phyloP scores from a whole-genome alignment of 2,329 filamentous ascomycete genomes.

The Fusarium sp. region DNA sequence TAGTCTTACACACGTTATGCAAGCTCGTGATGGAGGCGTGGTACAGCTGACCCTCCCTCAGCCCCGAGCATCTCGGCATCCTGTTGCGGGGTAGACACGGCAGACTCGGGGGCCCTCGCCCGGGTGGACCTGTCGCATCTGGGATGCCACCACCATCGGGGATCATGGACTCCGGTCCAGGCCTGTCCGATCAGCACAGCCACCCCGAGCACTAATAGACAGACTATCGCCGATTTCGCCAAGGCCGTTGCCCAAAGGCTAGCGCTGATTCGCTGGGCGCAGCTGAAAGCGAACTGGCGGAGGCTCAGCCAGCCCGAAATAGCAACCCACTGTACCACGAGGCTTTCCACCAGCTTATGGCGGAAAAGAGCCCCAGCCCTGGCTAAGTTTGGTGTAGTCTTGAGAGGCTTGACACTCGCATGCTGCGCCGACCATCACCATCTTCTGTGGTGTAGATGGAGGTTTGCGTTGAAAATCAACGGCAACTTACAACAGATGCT shows the following conservation, averaged over 20 bases:
- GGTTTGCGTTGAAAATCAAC: neutral
- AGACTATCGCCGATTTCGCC: neutral
- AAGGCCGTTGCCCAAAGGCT: conserved; percentile 7
- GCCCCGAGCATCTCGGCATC: conserved; percentile 7
- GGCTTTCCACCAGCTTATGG: neutral
- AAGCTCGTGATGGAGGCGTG: conserved; percentile 5
- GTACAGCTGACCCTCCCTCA: conserved; percentile 29
- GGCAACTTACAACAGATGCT: neutral
- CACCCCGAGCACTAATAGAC: neutral
- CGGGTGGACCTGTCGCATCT: neutral
- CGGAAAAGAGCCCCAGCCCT: conserved; percentile 17
- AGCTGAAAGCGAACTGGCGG: neutral
- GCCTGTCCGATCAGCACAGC: conserved; percentile 12
- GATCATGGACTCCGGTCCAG: conserved; percentile 11
- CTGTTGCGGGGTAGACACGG: conserved; percentile 15
- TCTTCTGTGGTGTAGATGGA: neutral
- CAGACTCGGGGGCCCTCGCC: neutral
- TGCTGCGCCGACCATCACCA: conserved; percentile 11
- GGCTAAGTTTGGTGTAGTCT: neutral
- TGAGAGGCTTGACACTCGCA: neutral
- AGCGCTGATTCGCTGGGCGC: conserved; percentile 19
- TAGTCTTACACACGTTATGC: neutral
- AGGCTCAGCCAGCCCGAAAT: conserved; percentile 23
- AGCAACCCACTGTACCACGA: conserved; percentile 8
- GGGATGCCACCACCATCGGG: conserved; percentile 6